Percentiles rank a stretch among this genome's conserved stretches.
phyloP scores from a whole-genome alignment of 2,329 filamentous ascomycete genomes.

The Xylaria multiplex region DNA sequence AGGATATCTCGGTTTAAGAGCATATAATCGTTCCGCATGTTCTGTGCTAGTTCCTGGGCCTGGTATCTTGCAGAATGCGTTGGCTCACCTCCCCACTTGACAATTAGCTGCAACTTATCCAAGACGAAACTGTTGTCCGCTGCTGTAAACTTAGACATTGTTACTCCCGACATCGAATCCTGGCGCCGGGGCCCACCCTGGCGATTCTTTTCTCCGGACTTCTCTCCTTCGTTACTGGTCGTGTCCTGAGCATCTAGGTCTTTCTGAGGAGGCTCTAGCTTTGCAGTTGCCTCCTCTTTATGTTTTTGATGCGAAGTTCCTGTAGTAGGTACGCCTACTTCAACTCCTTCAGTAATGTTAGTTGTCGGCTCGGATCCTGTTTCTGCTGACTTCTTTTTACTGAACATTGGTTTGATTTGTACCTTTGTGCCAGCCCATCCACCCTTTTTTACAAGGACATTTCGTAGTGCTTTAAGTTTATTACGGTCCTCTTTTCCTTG shows the following conservation, averaged over 20 bases:
- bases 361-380: conserved; percentile 46
- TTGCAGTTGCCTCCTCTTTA: conserved; percentile 40
- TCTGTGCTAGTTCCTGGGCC: conserved; percentile 91
- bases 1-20: conserved; percentile 92
- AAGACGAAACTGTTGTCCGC: conserved; percentile 92
- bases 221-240: conserved; percentile 35
- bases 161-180: conserved; percentile 88
- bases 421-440: conserved; percentile 96
- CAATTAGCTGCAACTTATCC: conserved; percentile 95
- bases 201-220: conserved; percentile 48
- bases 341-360: conserved; percentile 51
- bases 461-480: conserved; percentile 86
- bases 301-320: conserved; percentile 41
- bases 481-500: conserved; percentile 83
- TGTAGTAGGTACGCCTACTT: conserved; percentile 47
- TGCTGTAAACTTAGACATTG: conserved; percentile 92
- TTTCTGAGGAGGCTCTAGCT: conserved; percentile 36
- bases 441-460: conserved; percentile 91
- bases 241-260: conserved; percentile 35
- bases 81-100: conserved; percentile 98
- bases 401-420: conserved; percentile 99
- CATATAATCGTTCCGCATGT: conserved; percentile 93
- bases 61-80: conserved; percentile 98
- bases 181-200: conserved; percentile 68
- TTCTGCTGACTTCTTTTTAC: conserved; percentile 80